Evolutionary conservation across 768 basidiomycete species (phyloP).

Genomic region (Pleurotus eryngii): DNA sequence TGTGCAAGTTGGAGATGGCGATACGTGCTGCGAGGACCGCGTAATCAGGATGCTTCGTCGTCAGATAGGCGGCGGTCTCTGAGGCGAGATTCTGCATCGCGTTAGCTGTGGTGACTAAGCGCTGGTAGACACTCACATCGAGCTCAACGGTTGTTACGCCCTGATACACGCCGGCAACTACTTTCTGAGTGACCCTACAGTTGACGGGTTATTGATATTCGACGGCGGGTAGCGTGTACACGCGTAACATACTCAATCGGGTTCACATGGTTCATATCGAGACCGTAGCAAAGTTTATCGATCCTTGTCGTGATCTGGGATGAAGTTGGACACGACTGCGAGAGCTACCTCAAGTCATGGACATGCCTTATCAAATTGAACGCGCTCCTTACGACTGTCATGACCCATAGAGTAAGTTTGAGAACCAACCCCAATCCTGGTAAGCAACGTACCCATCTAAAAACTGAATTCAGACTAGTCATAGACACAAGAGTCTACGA

Average conservation of each 20-base stretch:
- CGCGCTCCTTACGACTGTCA: conserved; percentile 79
- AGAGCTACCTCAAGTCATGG: conserved; percentile 10
- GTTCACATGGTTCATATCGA: conserved; percentile 89
- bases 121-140: conserved; percentile 57
- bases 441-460: conserved; percentile 46
- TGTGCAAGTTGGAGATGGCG: conserved; percentile 97
- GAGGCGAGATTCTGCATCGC: conserved; percentile 81
- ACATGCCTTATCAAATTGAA: conserved; percentile 88
- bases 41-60: conserved; percentile 97
- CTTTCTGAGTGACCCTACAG: conserved; percentile 82
- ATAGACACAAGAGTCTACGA: neutral
- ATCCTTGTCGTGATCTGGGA: conserved; percentile 81
- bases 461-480: conserved; percentile 11
- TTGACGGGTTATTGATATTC: neutral
- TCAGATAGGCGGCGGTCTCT: conserved; percentile 96
- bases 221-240: too few species aligned
- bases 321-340: conserved; percentile 12
- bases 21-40: conserved; percentile 98
- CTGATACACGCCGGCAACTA: conserved; percentile 88
- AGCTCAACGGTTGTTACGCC: conserved; percentile 97
- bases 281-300: conserved; percentile 91
- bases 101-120: neutral
- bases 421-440: conserved; percentile 28
- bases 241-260: conserved; percentile 75
- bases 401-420: conserved; percentile 11